phyloP scores from a whole-genome alignment of 2,329 filamentous ascomycete species.

The Claviceps arundinis region DNA sequence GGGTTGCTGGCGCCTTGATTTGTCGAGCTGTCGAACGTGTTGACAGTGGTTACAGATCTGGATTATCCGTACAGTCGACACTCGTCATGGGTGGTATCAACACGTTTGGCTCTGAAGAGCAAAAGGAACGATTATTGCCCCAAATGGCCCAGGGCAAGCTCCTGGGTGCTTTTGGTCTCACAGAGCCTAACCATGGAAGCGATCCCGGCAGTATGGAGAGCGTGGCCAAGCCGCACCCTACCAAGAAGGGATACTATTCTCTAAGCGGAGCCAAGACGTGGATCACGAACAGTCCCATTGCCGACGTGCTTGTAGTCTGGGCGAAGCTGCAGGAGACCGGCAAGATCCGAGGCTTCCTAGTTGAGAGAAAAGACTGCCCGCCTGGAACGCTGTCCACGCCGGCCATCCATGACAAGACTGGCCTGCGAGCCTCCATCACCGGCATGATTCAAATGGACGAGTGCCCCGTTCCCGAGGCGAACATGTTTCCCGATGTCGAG shows the following conservation, averaged over 20 bases:
- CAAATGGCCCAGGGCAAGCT: conserved; percentile 71
- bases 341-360: conserved; percentile 85
- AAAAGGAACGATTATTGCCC: conserved; percentile 74
- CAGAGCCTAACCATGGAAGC: conserved; percentile 85
- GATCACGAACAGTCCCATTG: conserved; percentile 90
- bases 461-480: conserved; percentile 74
- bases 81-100: conserved; percentile 88
- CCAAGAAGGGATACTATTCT: conserved; percentile 68
- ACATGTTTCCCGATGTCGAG: conserved; percentile 88
- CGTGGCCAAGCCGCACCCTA: conserved; percentile 68
- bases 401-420: conserved; percentile 87
- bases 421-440: conserved; percentile 81
- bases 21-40: conserved; percentile 83
- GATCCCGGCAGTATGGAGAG: conserved; percentile 90
- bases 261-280: conserved; percentile 80
- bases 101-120: conserved; percentile 74
- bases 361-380: conserved; percentile 76
- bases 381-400: conserved; percentile 85
- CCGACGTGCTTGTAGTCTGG: conserved; percentile 79
- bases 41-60: conserved; percentile 82
- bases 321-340: conserved; percentile 83
- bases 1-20: conserved; percentile 79
- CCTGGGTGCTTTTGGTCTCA: conserved; percentile 77
- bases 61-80: conserved; percentile 87
- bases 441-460: conserved; percentile 96